Conservation (phyloP, 495 filamentous ascomycete genomes). For the Hamigera avellanea region DNA sequence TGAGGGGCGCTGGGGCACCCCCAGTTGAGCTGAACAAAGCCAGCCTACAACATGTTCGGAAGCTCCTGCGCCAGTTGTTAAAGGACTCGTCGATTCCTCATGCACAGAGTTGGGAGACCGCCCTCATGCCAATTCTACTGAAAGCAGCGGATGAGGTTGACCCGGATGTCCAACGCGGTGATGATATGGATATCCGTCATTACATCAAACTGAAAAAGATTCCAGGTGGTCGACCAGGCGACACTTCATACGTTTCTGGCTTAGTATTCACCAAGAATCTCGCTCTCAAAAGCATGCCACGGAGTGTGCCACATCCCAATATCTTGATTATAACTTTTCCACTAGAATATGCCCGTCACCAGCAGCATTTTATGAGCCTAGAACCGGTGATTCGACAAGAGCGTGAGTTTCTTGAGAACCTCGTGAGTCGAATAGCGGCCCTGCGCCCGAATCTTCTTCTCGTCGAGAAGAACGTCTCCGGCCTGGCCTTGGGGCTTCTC, state of each 20-base stretch:
- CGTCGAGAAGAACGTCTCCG: slow-evolving; percentile 82
- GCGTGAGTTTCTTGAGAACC: slow-evolving; percentile 83
- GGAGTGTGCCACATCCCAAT: slow-evolving; percentile 70
- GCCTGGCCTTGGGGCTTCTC: slow-evolving; percentile 77
- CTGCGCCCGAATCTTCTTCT: slow-evolving; percentile 76
- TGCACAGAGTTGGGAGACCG: slow-evolving; percentile 72
- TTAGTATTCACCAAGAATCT: slow-evolving; percentile 96
- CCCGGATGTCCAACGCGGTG: slow-evolving; percentile 75
- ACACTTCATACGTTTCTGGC: slow-evolving; percentile 90
- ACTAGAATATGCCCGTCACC: slow-evolving; percentile 89
- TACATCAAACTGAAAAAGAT: slow-evolving; percentile 98
- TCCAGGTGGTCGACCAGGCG: slow-evolving; percentile 74
- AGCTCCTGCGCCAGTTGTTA: slow-evolving; percentile 72
- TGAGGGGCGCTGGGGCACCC: slow-evolving; percentile 63
- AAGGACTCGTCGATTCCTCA: slow-evolving; percentile 64
- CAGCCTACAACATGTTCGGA: slow-evolving; percentile 78
- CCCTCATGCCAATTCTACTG: slow-evolving; percentile 81
- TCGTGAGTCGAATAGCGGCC: slow-evolving; percentile 83
- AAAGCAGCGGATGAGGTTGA: slow-evolving; percentile 92
- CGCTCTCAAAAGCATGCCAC: slow-evolving; percentile 88
- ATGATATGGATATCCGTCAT: slow-evolving; percentile 97
- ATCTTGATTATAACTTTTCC: slow-evolving; percentile 92
- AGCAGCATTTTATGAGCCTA: slow-evolving; percentile 96
- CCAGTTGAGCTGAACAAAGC: slow-evolving; percentile 73
- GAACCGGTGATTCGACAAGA: slow-evolving; percentile 96